Base-by-base conservation (phyloP, 805 yeast species). In the Yarrowia sp. region DNA sequence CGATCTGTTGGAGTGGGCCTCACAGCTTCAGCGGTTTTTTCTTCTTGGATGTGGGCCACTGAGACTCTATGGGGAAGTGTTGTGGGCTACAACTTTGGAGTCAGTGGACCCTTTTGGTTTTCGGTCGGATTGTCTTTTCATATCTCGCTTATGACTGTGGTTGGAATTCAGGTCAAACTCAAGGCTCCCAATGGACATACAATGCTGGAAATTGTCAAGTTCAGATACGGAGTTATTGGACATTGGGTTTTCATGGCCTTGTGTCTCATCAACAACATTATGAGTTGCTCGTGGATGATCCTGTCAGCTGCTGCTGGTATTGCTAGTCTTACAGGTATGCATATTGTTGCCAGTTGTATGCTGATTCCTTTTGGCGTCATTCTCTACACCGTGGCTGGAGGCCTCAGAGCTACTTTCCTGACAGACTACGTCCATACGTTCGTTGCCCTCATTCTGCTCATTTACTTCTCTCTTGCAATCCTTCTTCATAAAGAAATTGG, bases 111-210 rank as follows among this genome's bases (percentile, higher is more conserved):
- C 12, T 83, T 81, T 71, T 86, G 82, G 74, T 89, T 89, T 72
- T 92, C 92, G 21, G 83, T 90, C 6, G 96, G 95, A 71, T 92
- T 92, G 7, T 81, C 88, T 62, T 85, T 86, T 68, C 96, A 89
- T 73, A 86, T 89, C 68, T 84, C 88, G 17, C 77, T 89, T 41
- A 89, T 89, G 74, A 86, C 91, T 2, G 83, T 87, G 65, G 75
- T 88, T 64, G 95, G 92, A 21, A 88, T 89, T 67, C 87, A 87
- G 72, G 88, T 88, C 30, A 90, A 89, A 74, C 87, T 85, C 72
- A 81, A 83, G 65, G 93, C 93, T 19, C 96, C 96, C 12, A 84
- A 83, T 65, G 90, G 91, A 2, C 96, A 89, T 76, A 88, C 96
- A 2, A 89, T 86, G 72, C 78, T 88, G 70, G 96, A 89, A 76